Conservation (phyloP, 73 alveolate genomes). For the Blepharisma stoltei region DNA sequence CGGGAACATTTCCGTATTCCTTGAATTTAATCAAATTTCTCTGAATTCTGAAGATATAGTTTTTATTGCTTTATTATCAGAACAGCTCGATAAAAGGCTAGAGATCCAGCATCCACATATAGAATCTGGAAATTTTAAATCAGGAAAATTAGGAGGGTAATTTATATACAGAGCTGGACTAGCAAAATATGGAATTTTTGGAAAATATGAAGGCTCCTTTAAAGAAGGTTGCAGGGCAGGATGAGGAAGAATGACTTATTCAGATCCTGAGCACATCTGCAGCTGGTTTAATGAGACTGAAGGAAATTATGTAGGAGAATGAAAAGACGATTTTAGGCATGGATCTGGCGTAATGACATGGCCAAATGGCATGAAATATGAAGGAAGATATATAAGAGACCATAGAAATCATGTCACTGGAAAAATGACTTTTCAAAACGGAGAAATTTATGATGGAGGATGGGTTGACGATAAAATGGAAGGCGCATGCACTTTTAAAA, state of each 20-base stretch:
- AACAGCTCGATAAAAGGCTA: background rate
- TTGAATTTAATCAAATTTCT: background rate
- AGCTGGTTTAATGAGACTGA: constrained; percentile 35
- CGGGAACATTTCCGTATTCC: background rate
- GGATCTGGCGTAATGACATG: constrained; percentile 78
- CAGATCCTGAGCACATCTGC: constrained; percentile 69
- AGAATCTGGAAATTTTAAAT: background rate
- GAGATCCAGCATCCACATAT: background rate
- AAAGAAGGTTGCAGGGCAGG: constrained; percentile 75
- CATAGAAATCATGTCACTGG: constrained; percentile 73
- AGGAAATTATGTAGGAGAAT: constrained; percentile 85
- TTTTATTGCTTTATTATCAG: background rate
- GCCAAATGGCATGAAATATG: constrained; percentile 47
- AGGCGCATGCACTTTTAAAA: constrained; percentile 55
- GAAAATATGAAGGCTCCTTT: constrained; percentile 79
- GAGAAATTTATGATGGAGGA: constrained; percentile 77
- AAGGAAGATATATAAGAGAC: constrained; percentile 38
- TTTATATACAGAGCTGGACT: background rate
- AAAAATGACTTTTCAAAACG: constrained; percentile 49
- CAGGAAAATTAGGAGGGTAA: background rate
- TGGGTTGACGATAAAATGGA: constrained; percentile 70
- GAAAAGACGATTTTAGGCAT: constrained; percentile 80
- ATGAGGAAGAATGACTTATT: constrained; percentile 62
- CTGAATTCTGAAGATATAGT: background rate
- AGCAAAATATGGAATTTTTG: constrained; percentile 29